Evolutionary conservation across 768 basidiomycete genomes (phyloP).

Genomic region (Russula lepida): DNA sequence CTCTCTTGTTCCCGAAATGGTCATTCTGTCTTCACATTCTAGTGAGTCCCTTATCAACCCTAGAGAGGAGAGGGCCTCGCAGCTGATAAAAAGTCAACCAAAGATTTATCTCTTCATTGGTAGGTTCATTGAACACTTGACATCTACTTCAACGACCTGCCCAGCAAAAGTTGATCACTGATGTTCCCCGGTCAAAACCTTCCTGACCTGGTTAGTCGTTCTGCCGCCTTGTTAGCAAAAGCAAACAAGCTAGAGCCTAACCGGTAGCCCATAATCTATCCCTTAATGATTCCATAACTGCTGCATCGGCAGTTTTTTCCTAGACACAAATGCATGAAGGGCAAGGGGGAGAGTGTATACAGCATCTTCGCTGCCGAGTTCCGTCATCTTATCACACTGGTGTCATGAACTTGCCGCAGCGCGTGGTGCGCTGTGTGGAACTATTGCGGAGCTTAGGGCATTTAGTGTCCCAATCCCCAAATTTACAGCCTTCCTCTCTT

Average conservation of each 20-base stretch:
- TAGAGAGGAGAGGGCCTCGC: background rate
- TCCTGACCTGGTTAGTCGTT: background rate
- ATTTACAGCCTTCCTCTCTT: background rate
- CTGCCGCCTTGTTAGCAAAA: too few relatives aligned
- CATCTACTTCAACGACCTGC: background rate
- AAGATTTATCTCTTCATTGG: too few relatives aligned
- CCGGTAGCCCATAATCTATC: background rate
- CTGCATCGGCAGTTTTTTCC: background rate
- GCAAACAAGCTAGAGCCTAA: background rate
- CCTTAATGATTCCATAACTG: constrained; percentile 1
- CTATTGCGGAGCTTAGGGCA: background rate
- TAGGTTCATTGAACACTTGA: too few relatives aligned
- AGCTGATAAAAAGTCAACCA: too few relatives aligned
- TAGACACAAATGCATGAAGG: background rate
- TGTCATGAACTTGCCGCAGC: background rate
- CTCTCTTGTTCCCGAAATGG: background rate
- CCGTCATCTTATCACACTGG: background rate
- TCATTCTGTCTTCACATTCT: background rate
- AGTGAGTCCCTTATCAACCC: background rate
- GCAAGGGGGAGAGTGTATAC: background rate
- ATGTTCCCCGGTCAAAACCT: background rate
- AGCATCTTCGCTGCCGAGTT: background rate
- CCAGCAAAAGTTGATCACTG: background rate
- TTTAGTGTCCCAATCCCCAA: background rate
- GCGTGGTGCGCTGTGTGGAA: too few relatives aligned